A percentile compares a stretch with the other conserved stretches of the same genome.
These are phyloP conservation scores for Suillus subalutaceus DNA, from an alignment of 768 basidiomycete genomes.

Conservation along the genomic window DNA sequence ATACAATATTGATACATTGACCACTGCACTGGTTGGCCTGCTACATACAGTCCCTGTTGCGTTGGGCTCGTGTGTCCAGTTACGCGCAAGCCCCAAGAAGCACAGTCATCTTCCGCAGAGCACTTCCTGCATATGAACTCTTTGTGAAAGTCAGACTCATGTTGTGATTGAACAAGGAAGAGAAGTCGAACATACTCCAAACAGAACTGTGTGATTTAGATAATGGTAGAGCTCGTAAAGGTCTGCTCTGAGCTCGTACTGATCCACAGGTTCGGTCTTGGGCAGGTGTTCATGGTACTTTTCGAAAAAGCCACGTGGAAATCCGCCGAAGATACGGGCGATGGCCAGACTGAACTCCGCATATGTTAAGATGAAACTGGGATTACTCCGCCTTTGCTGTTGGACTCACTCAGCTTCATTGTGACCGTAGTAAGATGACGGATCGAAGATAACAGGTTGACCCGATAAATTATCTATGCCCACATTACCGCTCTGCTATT, in stretches of 20 bases:
- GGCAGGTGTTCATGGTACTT: slow-evolving; percentile 66
- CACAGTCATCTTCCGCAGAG: slow-evolving; percentile 48
- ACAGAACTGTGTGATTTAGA: slow-evolving; percentile 78
- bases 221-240: slow-evolving; percentile 85
- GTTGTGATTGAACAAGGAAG: background rate
- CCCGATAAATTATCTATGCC: slow-evolving; percentile 57
- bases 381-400: background rate
- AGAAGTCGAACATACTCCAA: slow-evolving; percentile 57
- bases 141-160: slow-evolving; percentile 15
- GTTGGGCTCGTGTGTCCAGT: background rate
- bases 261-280: slow-evolving; percentile 63
- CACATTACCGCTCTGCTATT: slow-evolving; percentile 67
- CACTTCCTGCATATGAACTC: slow-evolving; percentile 56
- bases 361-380: background rate
- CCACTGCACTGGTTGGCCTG: background rate
- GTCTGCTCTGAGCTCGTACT: slow-evolving; percentile 65
- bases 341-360: slow-evolving; percentile 61
- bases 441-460: slow-evolving; percentile 74
- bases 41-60: background rate
- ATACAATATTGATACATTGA: background rate
- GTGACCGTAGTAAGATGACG: slow-evolving; percentile 79
- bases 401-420: slow-evolving; percentile 75
- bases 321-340: slow-evolving; percentile 79
- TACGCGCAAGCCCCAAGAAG: slow-evolving; percentile 41
- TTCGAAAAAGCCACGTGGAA: slow-evolving; percentile 62